phyloP scores from a whole-genome alignment of 2,329 filamentous ascomycete species.

The Calonectria ilicicola region DNA sequence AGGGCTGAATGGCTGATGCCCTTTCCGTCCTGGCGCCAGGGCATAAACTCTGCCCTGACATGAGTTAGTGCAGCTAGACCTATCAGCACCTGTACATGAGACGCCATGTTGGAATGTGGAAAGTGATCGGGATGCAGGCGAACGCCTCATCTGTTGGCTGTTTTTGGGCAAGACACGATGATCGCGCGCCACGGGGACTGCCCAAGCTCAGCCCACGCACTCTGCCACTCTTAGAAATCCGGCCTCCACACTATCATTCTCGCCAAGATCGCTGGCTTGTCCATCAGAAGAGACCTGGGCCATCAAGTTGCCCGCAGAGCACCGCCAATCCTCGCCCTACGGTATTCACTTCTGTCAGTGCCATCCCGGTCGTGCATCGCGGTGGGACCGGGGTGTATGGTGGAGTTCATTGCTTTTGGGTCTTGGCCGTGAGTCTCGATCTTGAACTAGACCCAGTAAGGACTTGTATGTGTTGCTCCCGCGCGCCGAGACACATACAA shows the following conservation, averaged over 20 bases:
- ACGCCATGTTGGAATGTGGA: conserved; percentile 18
- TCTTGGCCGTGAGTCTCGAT: conserved; percentile 25
- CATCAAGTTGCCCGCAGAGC: not conserved
- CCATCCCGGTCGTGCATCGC: conserved; percentile 14
- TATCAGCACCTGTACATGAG: not conserved
- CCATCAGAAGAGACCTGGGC: not conserved
- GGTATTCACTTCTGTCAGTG: conserved; percentile 11
- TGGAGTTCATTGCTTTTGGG: conserved; percentile 21
- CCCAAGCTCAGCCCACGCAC: not conserved
- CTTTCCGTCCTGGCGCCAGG: conserved; percentile 14
- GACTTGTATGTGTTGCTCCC: conserved; percentile 20
- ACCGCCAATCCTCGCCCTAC: not conserved
- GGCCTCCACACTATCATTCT: not conserved
- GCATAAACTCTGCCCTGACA: not conserved
- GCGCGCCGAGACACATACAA: conserved; percentile 40
- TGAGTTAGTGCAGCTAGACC: not conserved
- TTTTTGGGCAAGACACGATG: not conserved
- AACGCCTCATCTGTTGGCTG: not conserved
- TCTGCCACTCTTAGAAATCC: not conserved
- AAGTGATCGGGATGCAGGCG: conserved; percentile 10
- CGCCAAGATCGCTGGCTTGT: not conserved
- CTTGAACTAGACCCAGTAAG: conserved; percentile 19
- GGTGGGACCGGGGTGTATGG: conserved; percentile 6
- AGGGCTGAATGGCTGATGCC: not conserved
- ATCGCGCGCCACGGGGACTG: not conserved